Base-by-base conservation (phyloP, 106 monocot genomes). In the Dioscorea zingiberensis region DNA sequence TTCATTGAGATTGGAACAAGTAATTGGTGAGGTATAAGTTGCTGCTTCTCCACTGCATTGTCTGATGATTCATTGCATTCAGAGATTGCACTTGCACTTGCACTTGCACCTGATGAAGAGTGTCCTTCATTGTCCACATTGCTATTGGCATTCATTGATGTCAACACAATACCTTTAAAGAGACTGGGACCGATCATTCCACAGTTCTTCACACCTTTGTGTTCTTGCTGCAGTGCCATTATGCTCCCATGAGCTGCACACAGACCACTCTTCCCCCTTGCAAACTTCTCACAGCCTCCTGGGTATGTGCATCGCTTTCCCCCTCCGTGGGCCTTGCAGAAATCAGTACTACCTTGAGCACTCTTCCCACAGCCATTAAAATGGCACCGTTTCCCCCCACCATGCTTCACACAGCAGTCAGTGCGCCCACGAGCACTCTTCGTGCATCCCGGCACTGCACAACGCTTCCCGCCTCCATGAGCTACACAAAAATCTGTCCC, bases 281-380 rank as follows among this genome's bases (percentile, higher is more conserved):
- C 97, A 70, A 97, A 97, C 79, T 92, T 97, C 77, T 88, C 91
- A 25, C 97, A 97, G 1, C 85, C 88, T 44, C 56, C 65, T 0
- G 51, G 29, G 82, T 81, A 92, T 6, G 67, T 62, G 45, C 97
- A 97, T 23, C 88, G 57, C 60, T 92, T 97, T 2, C 97, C 97
- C n/a, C 97, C 97, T 11, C 97, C 97, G 44, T 97, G 97, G 0
- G 91, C 97, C 81, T 97, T 97, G 88, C 97, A 97, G 69, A 80
- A 92, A n/a, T 97, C 81, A 0, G 97, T 97, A 77, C 92, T 97
- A 17, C 97, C 97, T 69, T 97, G 97, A 2, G 97, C 97, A 27
- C 91, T 92, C 81, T 97, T 97, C 14, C 65, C 77, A 8, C 97
- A 97, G 2, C 77, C 83, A 21, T 85, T 75, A 18, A 68, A 65